These are phyloP conservation scores for Graphiopsis chlorocephala DNA, from an alignment of 2,329 filamentous ascomycete genomes.

Conservation along the genomic window DNA sequence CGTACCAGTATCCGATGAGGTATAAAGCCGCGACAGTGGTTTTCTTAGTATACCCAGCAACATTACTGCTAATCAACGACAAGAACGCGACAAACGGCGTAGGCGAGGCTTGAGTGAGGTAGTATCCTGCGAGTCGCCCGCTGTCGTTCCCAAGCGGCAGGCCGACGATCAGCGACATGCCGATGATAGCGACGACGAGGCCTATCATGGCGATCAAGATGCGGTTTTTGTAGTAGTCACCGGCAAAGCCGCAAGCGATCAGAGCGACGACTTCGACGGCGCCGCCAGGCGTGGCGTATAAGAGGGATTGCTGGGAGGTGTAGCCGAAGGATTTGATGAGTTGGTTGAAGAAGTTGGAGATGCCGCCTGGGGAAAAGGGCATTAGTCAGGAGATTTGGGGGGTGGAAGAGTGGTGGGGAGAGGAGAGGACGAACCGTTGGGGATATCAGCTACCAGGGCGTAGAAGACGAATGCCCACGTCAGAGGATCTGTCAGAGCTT, in stretches of 20 bases:
- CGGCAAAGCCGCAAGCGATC: constrained; percentile 55
- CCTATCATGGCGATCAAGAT: constrained; percentile 56
- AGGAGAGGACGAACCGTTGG: constrained; percentile 45
- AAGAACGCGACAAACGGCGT: constrained; percentile 64
- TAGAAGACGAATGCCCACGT: constrained; percentile 61
- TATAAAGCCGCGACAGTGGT: constrained; percentile 57
- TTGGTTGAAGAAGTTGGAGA: constrained; percentile 61
- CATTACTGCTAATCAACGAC: constrained; percentile 62
- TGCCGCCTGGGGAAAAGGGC: constrained; percentile 38
- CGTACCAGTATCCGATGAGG: constrained; percentile 38
- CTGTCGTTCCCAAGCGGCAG: constrained; percentile 57
- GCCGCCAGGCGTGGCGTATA: constrained; percentile 65
- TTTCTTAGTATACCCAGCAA: constrained; percentile 59
- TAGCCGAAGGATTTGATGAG: constrained; percentile 65
- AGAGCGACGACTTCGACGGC: constrained; percentile 62
- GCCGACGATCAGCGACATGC: constrained; percentile 63
- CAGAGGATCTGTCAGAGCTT: constrained; percentile 57
- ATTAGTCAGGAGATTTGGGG: not conserved
- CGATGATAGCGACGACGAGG: constrained; percentile 54
- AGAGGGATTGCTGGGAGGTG: constrained; percentile 58
- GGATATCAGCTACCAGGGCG: constrained; percentile 56
- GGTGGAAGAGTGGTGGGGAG: not conserved
- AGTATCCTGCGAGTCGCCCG: constrained; percentile 61
- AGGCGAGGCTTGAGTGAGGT: constrained; percentile 59
- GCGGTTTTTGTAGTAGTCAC: constrained; percentile 56